Percentiles rank a stretch among this genome's conserved stretches.
Evolutionary conservation across 2,329 filamentous ascomycete species (phyloP).

Genomic region (Ophiognomonia clavigignenti-juglandacearum): DNA sequence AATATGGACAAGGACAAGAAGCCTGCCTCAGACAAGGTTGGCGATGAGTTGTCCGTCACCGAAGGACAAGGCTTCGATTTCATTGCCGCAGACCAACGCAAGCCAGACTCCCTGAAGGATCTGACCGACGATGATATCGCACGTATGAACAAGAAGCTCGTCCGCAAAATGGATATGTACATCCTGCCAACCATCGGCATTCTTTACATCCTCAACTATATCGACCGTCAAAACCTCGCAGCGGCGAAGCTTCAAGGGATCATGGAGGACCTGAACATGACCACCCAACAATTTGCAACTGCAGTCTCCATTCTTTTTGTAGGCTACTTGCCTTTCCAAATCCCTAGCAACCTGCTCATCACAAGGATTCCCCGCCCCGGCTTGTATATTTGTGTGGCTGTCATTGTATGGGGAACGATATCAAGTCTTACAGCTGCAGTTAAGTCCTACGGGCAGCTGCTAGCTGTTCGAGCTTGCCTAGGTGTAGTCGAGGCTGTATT

Average conservation of each 20-base stretch:
- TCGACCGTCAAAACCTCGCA: conserved; percentile 33
- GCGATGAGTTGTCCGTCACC: conserved; percentile 10
- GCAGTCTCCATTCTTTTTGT: conserved; percentile 40
- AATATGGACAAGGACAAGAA: conserved; percentile 13
- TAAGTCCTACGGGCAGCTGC: conserved; percentile 26
- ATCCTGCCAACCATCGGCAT: conserved; percentile 25
- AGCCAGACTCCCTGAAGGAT: conserved; percentile 10
- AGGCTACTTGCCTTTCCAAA: conserved; percentile 39
- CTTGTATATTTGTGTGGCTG: conserved; percentile 25
- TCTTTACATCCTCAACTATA: conserved; percentile 35
- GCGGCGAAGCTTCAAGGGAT: conserved; percentile 35
- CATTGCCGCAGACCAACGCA: not conserved
- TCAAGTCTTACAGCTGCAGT: conserved; percentile 30
- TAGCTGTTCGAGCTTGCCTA: conserved; percentile 31
- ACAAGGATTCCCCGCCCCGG: conserved; percentile 20
- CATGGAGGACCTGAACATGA: conserved; percentile 33
- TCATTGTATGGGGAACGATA: conserved; percentile 27
- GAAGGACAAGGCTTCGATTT: conserved; percentile 13
- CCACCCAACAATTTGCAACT: conserved; percentile 30
- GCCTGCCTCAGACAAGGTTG: not conserved
- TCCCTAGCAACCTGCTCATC: conserved; percentile 25
- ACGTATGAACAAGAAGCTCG: conserved; percentile 13
- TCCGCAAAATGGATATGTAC: conserved; percentile 15
- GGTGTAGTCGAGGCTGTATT: conserved; percentile 30
- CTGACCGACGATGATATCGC: conserved; percentile 7